A percentile compares a stretch with the other conserved stretches of the same genome.
Evolutionary conservation across 2,329 filamentous ascomycete species (phyloP).

Genomic region (Colletotrichum filicis): DNA sequence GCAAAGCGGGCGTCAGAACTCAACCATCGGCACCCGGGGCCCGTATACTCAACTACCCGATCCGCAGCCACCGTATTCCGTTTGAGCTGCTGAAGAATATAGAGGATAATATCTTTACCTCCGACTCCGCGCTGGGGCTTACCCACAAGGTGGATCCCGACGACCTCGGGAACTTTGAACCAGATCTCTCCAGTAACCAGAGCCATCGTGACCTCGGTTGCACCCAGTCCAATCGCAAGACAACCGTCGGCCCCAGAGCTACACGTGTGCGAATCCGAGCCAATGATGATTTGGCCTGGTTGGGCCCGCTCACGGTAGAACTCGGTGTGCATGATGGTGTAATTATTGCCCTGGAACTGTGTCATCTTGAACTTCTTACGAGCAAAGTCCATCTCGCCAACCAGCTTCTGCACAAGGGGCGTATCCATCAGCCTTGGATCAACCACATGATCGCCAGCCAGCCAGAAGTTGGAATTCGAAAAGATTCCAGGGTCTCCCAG

Average conservation of each 20-base stretch:
- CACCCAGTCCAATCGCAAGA: slow-evolving; percentile 50
- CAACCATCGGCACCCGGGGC: slow-evolving; percentile 45
- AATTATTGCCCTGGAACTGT: slow-evolving; percentile 47
- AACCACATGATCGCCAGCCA: slow-evolving; percentile 60
- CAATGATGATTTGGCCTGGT: slow-evolving; percentile 51
- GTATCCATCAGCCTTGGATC: slow-evolving; percentile 46
- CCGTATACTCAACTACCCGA: slow-evolving; percentile 50
- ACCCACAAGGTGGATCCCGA: slow-evolving; percentile 47
- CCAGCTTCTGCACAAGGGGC: slow-evolving; percentile 21
- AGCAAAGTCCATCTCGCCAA: slow-evolving; percentile 19
- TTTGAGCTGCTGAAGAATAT: slow-evolving; percentile 49
- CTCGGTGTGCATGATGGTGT: slow-evolving; percentile 53
- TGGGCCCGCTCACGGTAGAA: slow-evolving; percentile 50
- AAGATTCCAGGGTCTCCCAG: slow-evolving; percentile 22
- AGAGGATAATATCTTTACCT: slow-evolving; percentile 52
- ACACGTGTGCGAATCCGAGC: slow-evolving; percentile 52
- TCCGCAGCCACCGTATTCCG: slow-evolving; percentile 52
- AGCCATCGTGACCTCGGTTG: slow-evolving; percentile 49
- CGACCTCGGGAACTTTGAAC: slow-evolving; percentile 51
- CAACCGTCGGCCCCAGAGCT: slow-evolving; percentile 48
- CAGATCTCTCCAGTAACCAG: slow-evolving; percentile 52
- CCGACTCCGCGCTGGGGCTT: slow-evolving; percentile 45
- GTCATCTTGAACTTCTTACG: slow-evolving; percentile 29
- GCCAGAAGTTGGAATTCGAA: slow-evolving; percentile 48
- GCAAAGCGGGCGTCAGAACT: slow-evolving; percentile 51